These are phyloP conservation scores for Pseudocercospora eumusae DNA, from an alignment of 2,329 filamentous ascomycete genomes.

Conservation along the genomic window DNA sequence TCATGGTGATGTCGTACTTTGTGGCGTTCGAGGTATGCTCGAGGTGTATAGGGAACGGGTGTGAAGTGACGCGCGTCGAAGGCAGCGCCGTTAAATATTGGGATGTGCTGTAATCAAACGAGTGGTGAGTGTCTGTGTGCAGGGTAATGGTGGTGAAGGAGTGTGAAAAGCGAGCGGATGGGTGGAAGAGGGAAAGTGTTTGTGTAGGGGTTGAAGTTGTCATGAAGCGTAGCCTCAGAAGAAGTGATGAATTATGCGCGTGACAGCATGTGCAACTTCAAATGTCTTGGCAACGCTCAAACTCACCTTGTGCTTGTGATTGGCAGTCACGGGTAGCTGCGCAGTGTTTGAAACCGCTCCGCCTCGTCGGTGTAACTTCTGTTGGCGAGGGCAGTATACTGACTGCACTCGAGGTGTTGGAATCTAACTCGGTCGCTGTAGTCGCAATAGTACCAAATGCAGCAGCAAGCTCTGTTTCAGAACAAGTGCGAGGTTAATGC, in stretches of 20 bases:
- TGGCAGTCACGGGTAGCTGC: neutral
- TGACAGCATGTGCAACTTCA: conserved; percentile 9
- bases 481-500: neutral
- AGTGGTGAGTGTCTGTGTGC: neutral
- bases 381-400: neutral
- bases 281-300: conserved; percentile 7
- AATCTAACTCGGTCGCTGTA: too few relatives aligned
- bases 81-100: neutral
- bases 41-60: neutral
- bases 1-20: neutral
- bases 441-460: too few relatives aligned
- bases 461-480: neutral
- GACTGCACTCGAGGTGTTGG: too few relatives aligned
- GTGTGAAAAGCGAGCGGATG: neutral
- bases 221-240: neutral
- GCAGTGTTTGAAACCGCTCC: neutral
- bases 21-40: neutral
- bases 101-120: neutral
- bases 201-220: neutral
- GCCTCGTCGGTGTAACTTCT: neutral
- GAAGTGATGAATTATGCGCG: conserved; percentile 1
- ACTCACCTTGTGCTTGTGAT: conserved; percentile 9
- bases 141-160: neutral
- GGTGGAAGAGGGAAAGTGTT: neutral
- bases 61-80: neutral